phyloP scores from a whole-genome alignment of 176 grass and related monocot species.

The Oryza meyeriana region DNA sequence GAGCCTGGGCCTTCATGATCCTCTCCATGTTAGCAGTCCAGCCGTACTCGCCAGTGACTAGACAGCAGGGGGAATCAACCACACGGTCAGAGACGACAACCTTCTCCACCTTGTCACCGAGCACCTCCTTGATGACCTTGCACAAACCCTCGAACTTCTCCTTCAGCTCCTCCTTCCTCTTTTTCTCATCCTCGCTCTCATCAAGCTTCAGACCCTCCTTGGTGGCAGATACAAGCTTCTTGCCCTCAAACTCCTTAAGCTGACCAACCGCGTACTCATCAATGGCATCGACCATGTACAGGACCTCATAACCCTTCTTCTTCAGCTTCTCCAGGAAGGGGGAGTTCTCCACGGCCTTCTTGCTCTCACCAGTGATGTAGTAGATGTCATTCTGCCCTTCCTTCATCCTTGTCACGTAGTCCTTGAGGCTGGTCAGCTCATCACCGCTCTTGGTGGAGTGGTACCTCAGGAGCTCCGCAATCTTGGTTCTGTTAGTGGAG shows the following conservation, averaged over 20 bases:
- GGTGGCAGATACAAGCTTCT: conserved; percentile 82
- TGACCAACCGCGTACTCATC: conserved; percentile 93
- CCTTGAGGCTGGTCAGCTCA: conserved; percentile 65
- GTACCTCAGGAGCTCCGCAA: conserved; percentile 56
- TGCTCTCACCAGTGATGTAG: conserved; percentile 83
- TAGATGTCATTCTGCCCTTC: conserved; percentile 64
- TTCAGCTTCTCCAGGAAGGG: conserved; percentile 88
- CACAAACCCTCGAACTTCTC: conserved; percentile 85
- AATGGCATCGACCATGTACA: conserved; percentile 82
- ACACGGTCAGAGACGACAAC: conserved; percentile 79
- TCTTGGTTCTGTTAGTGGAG: conserved; percentile 52
- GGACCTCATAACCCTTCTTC: conserved; percentile 78
- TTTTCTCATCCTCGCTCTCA: conserved; percentile 81
- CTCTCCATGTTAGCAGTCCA: conserved; percentile 95
- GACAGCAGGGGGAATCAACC: conserved; percentile 83
- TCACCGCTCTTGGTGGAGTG: conserved; percentile 69
- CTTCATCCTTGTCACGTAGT: conserved; percentile 72
- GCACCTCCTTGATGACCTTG: conserved; percentile 91
- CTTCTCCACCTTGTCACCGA: conserved; percentile 88
- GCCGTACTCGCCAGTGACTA: conserved; percentile 83
- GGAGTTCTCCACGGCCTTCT: conserved; percentile 94
- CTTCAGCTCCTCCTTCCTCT: conserved; percentile 70
- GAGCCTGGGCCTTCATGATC: conserved; percentile 92
- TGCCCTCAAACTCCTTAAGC: conserved; percentile 89
- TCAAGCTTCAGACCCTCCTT: conserved; percentile 93